A percentile compares a stretch with the other conserved stretches of the same genome.
These are phyloP conservation scores for Acanthamoeba lenticulata DNA, from an alignment of 208 protist species.

Conservation along the genomic window DNA sequence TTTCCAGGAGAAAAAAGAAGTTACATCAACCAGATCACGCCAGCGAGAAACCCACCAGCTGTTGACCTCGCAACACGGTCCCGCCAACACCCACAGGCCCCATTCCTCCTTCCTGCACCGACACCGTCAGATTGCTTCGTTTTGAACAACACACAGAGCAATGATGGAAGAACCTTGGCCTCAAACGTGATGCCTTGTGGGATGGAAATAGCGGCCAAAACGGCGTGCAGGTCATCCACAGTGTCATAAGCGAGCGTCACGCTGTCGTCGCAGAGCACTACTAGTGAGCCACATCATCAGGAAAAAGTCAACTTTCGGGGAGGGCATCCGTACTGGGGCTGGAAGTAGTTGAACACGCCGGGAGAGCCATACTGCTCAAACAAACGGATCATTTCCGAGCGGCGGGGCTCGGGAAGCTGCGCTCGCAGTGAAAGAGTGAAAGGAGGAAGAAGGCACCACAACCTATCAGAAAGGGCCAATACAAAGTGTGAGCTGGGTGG, in stretches of 20 bases:
- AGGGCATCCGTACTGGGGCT: background rate
- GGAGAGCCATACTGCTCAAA: constrained; percentile 14
- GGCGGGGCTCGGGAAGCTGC: background rate
- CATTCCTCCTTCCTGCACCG: background rate
- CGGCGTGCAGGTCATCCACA: constrained; percentile 15
- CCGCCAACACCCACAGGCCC: background rate
- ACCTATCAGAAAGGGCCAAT: too few relatives aligned
- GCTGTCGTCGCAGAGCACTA: background rate
- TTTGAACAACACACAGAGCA: background rate
- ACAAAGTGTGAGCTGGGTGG: background rate
- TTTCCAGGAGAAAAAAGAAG: background rate
- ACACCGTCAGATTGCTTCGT: too few relatives aligned
- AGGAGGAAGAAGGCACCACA: background rate
- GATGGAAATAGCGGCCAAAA: background rate
- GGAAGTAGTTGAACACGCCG: constrained; percentile 15
- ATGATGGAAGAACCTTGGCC: background rate
- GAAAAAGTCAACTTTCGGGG: background rate
- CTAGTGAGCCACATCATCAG: background rate
- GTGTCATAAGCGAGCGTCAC: constrained; percentile 18
- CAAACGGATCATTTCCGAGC: constrained; percentile 9
- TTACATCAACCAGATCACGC: background rate
- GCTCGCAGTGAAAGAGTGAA: background rate
- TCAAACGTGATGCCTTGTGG: constrained; percentile 15
- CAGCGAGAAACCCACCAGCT: background rate
- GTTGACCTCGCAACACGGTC: background rate